Base-by-base conservation (phyloP, 2,329 filamentous ascomycete genomes). In the Huntiella abstrusa region DNA sequence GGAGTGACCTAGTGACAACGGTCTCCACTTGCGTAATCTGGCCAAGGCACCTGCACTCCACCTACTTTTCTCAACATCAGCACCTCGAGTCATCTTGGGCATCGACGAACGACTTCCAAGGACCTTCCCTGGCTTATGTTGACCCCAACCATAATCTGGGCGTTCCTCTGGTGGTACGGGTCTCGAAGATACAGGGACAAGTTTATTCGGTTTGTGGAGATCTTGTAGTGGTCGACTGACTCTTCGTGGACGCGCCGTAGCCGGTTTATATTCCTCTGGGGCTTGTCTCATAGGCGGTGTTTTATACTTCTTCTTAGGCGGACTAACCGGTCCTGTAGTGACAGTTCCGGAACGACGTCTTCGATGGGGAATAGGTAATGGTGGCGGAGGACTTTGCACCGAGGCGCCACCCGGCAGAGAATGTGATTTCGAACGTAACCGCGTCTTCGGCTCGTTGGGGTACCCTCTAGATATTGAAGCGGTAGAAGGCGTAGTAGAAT, bases 141-240 rank as follows among this genome's bases (percentile, higher is more conserved):
- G 48, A 13, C 44, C 37, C 48, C 48, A 50, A n/a, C 48, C 44
- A 35, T 50, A 50, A 40, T 50, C 45, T 13, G 44, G 48, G n/a
- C 48, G 41, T 15, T 50, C 44, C 8, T 50, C 44, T 7, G 41
- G 22, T 8, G 44, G 48, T 16, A 50, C 37, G 22, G 40, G 44
- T 12, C 33, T 34, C 35, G 44, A 41, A 4, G 48, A 35, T 8
- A 49, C 48, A 15, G 44, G 44, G 16, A 50, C 45, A 10, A 50
- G 37, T 38, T 45, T 49, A 34, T 28, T 33, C 4, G n/a, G 16
- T 35, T 19, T 28, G 28, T 19, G 41, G 17, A 17, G 28, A 16
- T 43, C 41, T 8, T 34, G 13, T 13, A 43, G 41, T 17, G 41
- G 41, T 43, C 32, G 35, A 12, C 41, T 43, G 5, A 43, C 41